phyloP scores from a whole-genome alignment of 371 early-diverging fungal genomes.

The Mortierella sp. region DNA sequence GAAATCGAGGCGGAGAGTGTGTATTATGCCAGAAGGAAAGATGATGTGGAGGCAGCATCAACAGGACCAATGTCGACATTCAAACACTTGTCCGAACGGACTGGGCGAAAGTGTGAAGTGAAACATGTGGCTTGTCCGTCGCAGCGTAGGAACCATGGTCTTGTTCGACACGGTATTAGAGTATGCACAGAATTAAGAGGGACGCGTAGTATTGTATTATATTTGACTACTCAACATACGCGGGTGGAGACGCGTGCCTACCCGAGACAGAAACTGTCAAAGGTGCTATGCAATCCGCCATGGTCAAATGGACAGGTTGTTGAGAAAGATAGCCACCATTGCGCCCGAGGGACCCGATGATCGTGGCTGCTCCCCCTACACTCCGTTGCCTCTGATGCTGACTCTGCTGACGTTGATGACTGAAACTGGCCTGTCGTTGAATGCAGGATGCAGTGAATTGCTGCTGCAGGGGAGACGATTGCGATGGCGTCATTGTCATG shows the following conservation, averaged over 20 bases:
- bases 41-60: too few relatives aligned
- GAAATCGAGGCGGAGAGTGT: too few relatives aligned
- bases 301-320: constrained; percentile 22
- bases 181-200: too few relatives aligned
- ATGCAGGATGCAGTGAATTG: constrained; percentile 1
- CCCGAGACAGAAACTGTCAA: neutral
- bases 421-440: constrained; percentile 14
- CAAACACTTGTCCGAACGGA: too few relatives aligned
- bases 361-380: constrained; percentile 28
- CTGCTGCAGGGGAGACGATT: constrained; percentile 3
- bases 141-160: too few relatives aligned
- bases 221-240: constrained; percentile 31
- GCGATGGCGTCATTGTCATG: constrained; percentile 13
- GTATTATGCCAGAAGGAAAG: too few relatives aligned
- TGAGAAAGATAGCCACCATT: constrained; percentile 52
- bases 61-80: too few relatives aligned
- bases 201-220: too few relatives aligned
- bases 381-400: constrained; percentile 31
- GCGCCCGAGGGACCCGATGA: constrained; percentile 40
- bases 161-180: too few relatives aligned
- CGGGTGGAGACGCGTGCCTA: constrained; percentile 27
- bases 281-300: constrained; percentile 10
- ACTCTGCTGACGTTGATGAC: constrained; percentile 9
- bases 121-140: too few relatives aligned
- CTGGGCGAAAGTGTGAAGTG: too few relatives aligned